These are phyloP conservation scores for Backusella westeae DNA, from an alignment of 192 early-diverging fungal species.

Conservation along the genomic window DNA sequence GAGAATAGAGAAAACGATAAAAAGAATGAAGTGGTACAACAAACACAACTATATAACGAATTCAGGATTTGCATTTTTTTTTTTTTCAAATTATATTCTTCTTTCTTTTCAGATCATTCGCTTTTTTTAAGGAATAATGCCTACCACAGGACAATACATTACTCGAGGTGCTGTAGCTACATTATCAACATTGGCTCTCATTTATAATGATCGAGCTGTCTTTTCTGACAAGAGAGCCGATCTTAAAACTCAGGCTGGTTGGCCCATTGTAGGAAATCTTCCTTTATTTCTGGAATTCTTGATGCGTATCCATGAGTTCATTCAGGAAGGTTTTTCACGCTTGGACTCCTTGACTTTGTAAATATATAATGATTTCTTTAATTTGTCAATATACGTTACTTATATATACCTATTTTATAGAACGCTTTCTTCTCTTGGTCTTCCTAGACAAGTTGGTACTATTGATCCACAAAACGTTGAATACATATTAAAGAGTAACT, in stretches of 20 bases:
- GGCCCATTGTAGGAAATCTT: slow-evolving; percentile 16
- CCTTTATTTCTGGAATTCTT: neutral
- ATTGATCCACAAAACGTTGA: slow-evolving; percentile 28
- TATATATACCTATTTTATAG: neutral
- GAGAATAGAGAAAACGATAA: neutral
- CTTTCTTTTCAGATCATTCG: neutral
- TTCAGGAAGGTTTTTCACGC: neutral
- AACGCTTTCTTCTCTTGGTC: neutral
- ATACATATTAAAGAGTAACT: slow-evolving; percentile 24
- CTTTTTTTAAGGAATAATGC: neutral
- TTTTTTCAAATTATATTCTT: neutral
- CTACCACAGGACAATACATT: neutral
- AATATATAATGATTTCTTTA: neutral
- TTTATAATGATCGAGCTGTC: slow-evolving; percentile 16
- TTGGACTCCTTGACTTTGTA: neutral
- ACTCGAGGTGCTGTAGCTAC: neutral
- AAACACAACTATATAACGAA: neutral
- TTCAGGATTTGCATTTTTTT: neutral
- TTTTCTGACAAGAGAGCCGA: slow-evolving; percentile 15
- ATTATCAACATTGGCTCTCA: neutral
- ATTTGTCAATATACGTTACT: neutral
- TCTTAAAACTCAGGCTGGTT: neutral
- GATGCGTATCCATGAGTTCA: neutral
- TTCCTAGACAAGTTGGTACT: slow-evolving; percentile 12
- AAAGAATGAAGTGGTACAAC: neutral